phyloP scores from a whole-genome alignment of 2,329 filamentous ascomycete species.

The Aquanectria penicillioides region DNA sequence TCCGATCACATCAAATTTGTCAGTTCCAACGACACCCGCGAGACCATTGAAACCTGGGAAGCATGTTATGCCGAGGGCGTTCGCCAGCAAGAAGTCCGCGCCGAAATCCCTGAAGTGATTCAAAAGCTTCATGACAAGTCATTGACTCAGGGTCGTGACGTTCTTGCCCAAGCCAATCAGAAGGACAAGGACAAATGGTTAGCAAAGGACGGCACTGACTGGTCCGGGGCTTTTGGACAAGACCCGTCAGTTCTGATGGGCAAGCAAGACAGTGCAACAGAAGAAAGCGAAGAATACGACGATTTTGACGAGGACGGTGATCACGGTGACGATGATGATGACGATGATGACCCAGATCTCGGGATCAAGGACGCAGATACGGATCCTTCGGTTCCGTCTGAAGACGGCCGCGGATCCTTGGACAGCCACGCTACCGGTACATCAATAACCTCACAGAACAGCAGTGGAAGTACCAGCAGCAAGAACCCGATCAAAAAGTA shows the following conservation, averaged over 20 bases:
- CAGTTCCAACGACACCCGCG: slow-evolving; percentile 85
- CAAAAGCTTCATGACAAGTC: slow-evolving; percentile 84
- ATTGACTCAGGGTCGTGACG: slow-evolving; percentile 80
- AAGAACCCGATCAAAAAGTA: slow-evolving; percentile 66
- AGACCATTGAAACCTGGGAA: slow-evolving; percentile 96
- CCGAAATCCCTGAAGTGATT: slow-evolving; percentile 77
- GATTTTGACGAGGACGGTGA: slow-evolving; percentile 50
- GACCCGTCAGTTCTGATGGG: slow-evolving; percentile 69
- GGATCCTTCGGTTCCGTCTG: slow-evolving; percentile 41
- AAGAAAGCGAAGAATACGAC: slow-evolving; percentile 52
- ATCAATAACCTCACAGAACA: slow-evolving; percentile 45
- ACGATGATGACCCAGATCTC: slow-evolving; percentile 59
- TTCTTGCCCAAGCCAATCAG: slow-evolving; percentile 76
- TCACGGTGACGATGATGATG: slow-evolving; percentile 40
- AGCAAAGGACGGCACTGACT: slow-evolving; percentile 81
- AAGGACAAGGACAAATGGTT: slow-evolving; percentile 84
- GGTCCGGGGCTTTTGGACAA: slow-evolving; percentile 85
- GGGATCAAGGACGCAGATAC: slow-evolving; percentile 67
- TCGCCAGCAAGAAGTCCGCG: slow-evolving; percentile 73
- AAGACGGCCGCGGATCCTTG: slow-evolving; percentile 49
- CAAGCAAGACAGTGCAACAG: slow-evolving; percentile 38
- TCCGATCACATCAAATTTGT: slow-evolving; percentile 86
- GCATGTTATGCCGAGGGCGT: slow-evolving; percentile 90
- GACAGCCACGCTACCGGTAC: slow-evolving; percentile 51
- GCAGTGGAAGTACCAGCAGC: slow-evolving; percentile 46